Evolutionary conservation across 768 basidiomycete genomes (phyloP), one percentile per base, ranked within the genome.

Genomic region (Goffeauzyma gilvescens): DNA sequence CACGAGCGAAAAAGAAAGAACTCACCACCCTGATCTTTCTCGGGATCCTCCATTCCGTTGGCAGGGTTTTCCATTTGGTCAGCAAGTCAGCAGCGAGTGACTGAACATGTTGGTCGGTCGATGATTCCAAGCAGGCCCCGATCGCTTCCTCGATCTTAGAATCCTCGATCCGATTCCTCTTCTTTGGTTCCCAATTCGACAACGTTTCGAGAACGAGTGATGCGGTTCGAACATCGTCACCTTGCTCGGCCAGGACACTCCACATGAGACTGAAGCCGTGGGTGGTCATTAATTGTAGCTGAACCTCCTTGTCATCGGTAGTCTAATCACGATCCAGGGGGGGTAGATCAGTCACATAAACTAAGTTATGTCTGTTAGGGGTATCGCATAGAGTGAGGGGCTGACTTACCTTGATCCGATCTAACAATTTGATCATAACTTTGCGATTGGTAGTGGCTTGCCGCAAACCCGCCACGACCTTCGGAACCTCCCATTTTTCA

Each of bases 201-300:
- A 69, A 54, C 25, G 58, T 53, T 41, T 62, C 57, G 18, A 70
- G 52, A 9, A 87, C 87, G 52, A 78, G 63, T 10, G 69, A 62
- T n/a, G 76, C 64, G 30, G 90, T 67, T 30, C 87, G 82, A 24
- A 67, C 36, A 55, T 96, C 84, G 14, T 71, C 67, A 9, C 56
- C 56, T 50, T 85, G 68, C 55, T 95, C 86, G 27, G 80, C 74
- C 23, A 96, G 66, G 28, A 95, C 71, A 55, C 81, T 83, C 33
- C 75, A 78, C 84, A 96, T 89, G 13, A 87, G 67, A 63, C 79
- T 81, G 60, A 89, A 82, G 2, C 89, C 89, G 57, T 93, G 84
- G 55, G 95, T 67, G 4, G 86, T 79, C 75, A 93, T 79, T 36
- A 96, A 70, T 59, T 85, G 55, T 23, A 83, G 71, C 20, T 86